Evolutionary conservation across 139 green algal species (phyloP).

Genomic region (Pleodorina starrii): DNA sequence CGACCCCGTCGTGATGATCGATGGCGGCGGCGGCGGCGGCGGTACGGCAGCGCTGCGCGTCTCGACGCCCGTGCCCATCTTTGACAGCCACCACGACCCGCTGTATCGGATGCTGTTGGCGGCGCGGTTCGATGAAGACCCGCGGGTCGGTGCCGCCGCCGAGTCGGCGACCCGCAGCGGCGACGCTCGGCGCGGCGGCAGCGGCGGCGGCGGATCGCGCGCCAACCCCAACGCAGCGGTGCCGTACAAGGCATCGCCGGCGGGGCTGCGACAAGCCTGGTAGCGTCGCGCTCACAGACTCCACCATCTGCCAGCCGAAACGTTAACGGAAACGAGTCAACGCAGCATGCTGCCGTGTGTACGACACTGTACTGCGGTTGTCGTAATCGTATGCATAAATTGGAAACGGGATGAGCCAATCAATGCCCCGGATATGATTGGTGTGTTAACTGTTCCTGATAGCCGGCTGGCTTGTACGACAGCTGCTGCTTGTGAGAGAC

Average conservation of each 20-base stretch:
- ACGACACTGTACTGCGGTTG: too few species aligned
- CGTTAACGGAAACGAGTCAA: too few species aligned
- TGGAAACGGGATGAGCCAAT: too few species aligned
- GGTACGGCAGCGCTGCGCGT: background rate
- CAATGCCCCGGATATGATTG: too few species aligned
- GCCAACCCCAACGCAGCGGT: constrained; percentile 16
- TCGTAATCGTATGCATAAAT: too few species aligned
- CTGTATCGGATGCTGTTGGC: constrained; percentile 16
- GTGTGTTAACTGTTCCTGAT: too few species aligned
- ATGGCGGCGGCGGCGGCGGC: background rate
- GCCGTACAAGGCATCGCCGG: constrained; percentile 22
- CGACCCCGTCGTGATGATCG: background rate
- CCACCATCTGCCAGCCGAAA: too few species aligned
- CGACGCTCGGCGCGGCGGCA: background rate
- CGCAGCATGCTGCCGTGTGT: too few species aligned
- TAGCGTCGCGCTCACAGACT: too few species aligned
- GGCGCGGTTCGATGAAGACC: background rate
- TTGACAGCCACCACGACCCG: constrained; percentile 41
- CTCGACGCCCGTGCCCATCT: constrained; percentile 1
- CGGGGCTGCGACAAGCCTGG: background rate
- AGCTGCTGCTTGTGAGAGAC: too few species aligned
- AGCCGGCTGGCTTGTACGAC: too few species aligned
- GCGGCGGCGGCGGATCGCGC: background rate
- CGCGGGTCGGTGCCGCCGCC: background rate
- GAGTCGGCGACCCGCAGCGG: background rate